Evolutionary conservation across 2,329 filamentous ascomycete species (phyloP).

Genomic region (Alternaria alternata): DNA sequence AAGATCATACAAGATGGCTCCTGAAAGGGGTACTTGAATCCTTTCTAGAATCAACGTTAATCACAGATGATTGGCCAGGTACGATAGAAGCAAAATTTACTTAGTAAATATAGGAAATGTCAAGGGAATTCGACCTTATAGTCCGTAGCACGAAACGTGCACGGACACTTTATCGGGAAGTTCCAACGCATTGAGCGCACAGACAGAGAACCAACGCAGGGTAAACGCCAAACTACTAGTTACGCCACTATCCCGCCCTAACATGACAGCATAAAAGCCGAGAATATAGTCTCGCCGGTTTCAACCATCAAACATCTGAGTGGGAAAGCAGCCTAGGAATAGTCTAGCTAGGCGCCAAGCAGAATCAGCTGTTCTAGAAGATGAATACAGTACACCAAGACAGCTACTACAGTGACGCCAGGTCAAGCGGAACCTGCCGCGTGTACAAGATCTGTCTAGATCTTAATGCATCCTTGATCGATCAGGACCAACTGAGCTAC

Average conservation of each 20-base stretch:
- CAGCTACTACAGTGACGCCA: not conserved
- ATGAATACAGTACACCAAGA: not conserved
- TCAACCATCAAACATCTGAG: not conserved
- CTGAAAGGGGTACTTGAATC: no score
- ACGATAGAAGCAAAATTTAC: no score
- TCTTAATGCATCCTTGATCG: not conserved
- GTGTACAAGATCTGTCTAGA: not conserved
- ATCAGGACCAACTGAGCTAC: not conserved
- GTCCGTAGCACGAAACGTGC: no score
- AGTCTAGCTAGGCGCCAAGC: not conserved
- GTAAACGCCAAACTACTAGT: no score
- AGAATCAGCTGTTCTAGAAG: not conserved
- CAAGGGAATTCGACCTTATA: no score
- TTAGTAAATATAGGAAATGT: rapidly evolving
- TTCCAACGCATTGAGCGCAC: no score
- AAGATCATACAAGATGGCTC: not conserved
- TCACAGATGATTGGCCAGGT: rapidly evolving
- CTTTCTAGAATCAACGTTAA: rapidly evolving
- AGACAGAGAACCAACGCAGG: no score
- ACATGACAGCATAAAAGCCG: not conserved
- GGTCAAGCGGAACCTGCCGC: no score
- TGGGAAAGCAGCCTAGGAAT: not conserved
- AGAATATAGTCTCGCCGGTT: not conserved
- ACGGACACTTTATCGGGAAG: no score
- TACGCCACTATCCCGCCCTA: no score